Conservation (phyloP, 2,329 filamentous ascomycete genomes). For the Bipolaris victoriae region DNA sequence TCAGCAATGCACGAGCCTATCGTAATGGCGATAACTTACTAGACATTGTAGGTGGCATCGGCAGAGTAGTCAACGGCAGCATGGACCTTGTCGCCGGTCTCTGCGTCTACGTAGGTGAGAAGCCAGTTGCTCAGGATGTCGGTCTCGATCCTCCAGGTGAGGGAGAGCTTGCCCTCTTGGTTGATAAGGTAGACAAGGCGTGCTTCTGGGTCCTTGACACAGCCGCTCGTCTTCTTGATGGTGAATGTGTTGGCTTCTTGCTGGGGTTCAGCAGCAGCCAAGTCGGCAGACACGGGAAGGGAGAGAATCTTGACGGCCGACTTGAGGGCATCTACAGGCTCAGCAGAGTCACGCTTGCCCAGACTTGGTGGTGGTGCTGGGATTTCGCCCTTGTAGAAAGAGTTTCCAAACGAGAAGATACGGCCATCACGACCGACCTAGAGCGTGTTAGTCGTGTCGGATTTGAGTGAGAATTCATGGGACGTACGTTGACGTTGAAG, state of each 20-base stretch:
- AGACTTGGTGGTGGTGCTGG: constrained; percentile 45
- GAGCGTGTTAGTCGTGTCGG: neutral
- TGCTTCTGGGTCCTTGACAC: constrained; percentile 60
- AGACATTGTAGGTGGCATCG: constrained; percentile 63
- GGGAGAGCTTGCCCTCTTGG: constrained; percentile 54
- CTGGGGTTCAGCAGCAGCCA: constrained; percentile 49
- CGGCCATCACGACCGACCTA: constrained; percentile 60
- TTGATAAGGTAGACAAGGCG: constrained; percentile 63
- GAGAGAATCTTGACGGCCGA: constrained; percentile 50
- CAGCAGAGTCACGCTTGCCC: constrained; percentile 52
- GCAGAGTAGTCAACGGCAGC: constrained; percentile 65
- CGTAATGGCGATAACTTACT: constrained; percentile 40
- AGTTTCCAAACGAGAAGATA: constrained; percentile 65
- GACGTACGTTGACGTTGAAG: constrained; percentile 65
- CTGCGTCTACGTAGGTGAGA: constrained; percentile 63
- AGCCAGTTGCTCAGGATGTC: constrained; percentile 64
- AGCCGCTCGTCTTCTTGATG: constrained; percentile 58
- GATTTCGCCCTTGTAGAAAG: constrained; percentile 55
- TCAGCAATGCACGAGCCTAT: constrained; percentile 7
- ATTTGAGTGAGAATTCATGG: neutral
- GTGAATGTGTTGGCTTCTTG: constrained; percentile 49
- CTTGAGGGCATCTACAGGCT: constrained; percentile 54
- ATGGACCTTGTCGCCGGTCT: constrained; percentile 55
- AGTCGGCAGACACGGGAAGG: constrained; percentile 52
- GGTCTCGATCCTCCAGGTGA: constrained; percentile 66